phyloP scores from a whole-genome alignment of 768 basidiomycete species.

The Suillus ampliporus region DNA sequence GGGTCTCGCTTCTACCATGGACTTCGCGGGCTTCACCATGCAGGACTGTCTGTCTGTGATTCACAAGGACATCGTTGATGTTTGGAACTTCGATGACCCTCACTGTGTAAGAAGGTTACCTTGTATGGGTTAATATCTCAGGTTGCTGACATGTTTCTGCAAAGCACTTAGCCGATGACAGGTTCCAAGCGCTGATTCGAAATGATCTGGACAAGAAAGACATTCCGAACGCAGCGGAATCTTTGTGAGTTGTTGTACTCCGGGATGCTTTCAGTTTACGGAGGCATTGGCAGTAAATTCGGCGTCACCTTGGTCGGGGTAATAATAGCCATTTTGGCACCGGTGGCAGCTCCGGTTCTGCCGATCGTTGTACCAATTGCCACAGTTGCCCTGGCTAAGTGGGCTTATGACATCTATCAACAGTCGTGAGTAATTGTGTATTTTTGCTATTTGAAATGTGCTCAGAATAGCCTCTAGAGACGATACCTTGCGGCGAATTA shows the following conservation, averaged over 20 bases:
- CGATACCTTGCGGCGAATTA: slow-evolving; percentile 20
- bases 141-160: background rate
- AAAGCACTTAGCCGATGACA: slow-evolving; percentile 11
- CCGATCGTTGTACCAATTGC: slow-evolving; percentile 11
- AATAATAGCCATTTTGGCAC: background rate
- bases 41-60: slow-evolving; percentile 19
- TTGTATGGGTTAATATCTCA: background rate
- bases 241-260: slow-evolving; percentile 2
- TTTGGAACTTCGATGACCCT: slow-evolving; percentile 25
- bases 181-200: slow-evolving; percentile 9
- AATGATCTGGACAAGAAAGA: slow-evolving; percentile 8
- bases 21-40: slow-evolving; percentile 16
- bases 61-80: slow-evolving; percentile 21
- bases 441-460: background rate
- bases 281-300: slow-evolving; percentile 3
- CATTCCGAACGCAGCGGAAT: slow-evolving; percentile 1
- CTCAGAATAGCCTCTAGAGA: background rate
- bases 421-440: slow-evolving; percentile 5
- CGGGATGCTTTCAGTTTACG: background rate
- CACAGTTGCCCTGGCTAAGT: slow-evolving; percentile 4
- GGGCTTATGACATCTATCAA: slow-evolving; percentile 11
- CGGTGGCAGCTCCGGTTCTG: slow-evolving; percentile 1
- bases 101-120: background rate
- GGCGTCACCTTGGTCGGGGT: slow-evolving; percentile 3
- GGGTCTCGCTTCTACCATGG: slow-evolving; percentile 13